phyloP scores from a whole-genome alignment of 2,329 filamentous ascomycete genomes.

The Penicillium aurantiogriseum region DNA sequence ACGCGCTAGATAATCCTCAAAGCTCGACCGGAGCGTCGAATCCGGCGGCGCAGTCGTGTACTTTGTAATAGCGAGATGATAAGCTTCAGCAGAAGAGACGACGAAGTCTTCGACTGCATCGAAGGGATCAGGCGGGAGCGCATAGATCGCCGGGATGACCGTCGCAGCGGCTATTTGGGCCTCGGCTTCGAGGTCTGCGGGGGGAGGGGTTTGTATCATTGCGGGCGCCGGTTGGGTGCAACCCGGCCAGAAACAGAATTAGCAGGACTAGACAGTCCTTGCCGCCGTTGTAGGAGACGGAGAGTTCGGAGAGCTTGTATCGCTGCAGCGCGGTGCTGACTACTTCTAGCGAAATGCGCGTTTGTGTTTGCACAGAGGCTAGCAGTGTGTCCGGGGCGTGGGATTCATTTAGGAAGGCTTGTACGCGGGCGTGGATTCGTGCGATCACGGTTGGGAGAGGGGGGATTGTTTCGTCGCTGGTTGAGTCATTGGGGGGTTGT shows the following conservation, averaged over 20 bases:
- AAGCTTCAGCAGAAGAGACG: constrained; percentile 59
- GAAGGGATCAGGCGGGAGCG: constrained; percentile 81
- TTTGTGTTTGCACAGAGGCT: constrained; percentile 69
- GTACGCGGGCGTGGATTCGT: constrained; percentile 59
- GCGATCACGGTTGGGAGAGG: constrained; percentile 61
- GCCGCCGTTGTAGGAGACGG: constrained; percentile 93
- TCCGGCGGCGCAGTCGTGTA: constrained; percentile 62
- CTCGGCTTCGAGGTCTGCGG: constrained; percentile 14
- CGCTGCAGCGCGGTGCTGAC: constrained; percentile 71
- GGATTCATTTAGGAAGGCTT: constrained; percentile 63
- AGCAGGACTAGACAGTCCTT: constrained; percentile 96
- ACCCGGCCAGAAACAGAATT: constrained; percentile 73
- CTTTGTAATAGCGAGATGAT: constrained; percentile 72
- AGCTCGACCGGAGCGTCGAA: constrained; percentile 70
- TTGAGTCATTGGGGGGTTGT: constrained; percentile 1
- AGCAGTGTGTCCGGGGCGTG: constrained; percentile 56
- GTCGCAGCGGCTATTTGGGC: constrained; percentile 14
- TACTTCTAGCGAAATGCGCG: constrained; percentile 67
- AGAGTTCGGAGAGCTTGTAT: constrained; percentile 77
- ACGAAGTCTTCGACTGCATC: constrained; percentile 85
- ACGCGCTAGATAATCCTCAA: constrained; percentile 67
- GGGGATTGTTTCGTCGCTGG: constrained; percentile 4
- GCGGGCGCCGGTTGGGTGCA: constrained; percentile 36
- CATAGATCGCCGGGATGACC: constrained; percentile 80
- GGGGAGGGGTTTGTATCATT: constrained; percentile 39